Base-by-base conservation (phyloP, 2,329 filamentous ascomycete species). In the Arthrocladium fulminans region DNA sequence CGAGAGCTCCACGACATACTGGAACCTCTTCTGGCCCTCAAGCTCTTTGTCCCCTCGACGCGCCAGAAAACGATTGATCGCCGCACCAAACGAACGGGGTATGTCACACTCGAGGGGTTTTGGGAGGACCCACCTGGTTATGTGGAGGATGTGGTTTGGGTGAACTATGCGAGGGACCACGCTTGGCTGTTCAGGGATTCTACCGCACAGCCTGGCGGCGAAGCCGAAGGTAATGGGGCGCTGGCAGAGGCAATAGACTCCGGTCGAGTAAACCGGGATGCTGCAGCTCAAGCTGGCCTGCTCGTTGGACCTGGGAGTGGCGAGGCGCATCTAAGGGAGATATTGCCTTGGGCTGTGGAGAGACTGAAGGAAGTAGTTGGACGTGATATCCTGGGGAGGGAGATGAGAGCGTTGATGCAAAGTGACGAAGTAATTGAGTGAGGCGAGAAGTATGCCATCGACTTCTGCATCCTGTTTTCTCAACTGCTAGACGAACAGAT, bases 101-200 rank as follows among this genome's bases (percentile, higher is more conserved):
- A 73, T 59, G 69, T 72, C 39, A 73, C 71, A 32, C 66, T 71
- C 47, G 70, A 96, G 60, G 90, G 89, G 23, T 98, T 96, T 69
- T 98, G 92, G 92, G 76, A 82, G 49, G 92, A 98, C 65, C 92
- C 92, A 0, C 88, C 88, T 0, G 89, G 87, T 0, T 98, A 97
- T 64, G 88, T 97, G 30, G 89, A 97, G 63, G 79, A 85, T 63
- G 77, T 98, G 47, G 92, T 98, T 3, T 98, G 92, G 92, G 90
- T 90, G 2, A 90, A 94, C 59, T 97, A 96, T 65, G 86, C 85
- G 2, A 73, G 77, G 46, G 80, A 88, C 59, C 89, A 97, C 68
- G 71, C 72, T 19, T 94, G 86, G 74, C 71, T 98, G 64, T 92
- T 96, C 61, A 67, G 81, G 54, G 68, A 25, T n/a, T 15, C 39